phyloP scores from a whole-genome alignment of 148 eudicot species.

The Mesembryanthemum crystallinum region DNA sequence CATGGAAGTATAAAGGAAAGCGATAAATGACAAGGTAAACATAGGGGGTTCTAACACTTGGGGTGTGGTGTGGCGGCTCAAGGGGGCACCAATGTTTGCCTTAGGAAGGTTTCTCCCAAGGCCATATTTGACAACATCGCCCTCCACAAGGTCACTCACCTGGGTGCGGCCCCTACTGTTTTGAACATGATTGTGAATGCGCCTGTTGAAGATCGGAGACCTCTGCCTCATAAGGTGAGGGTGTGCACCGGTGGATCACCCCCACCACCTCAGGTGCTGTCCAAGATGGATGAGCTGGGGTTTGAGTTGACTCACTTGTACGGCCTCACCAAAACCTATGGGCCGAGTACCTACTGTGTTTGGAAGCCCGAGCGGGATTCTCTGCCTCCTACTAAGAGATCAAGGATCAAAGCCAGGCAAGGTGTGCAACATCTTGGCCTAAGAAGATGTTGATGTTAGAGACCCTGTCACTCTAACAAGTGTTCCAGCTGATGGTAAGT shows the following conservation, averaged over 20 bases:
- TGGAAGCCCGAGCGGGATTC: slow-evolving; percentile 42
- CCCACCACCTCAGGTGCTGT: slow-evolving; percentile 42
- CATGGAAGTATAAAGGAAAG: no score
- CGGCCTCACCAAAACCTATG: slow-evolving; percentile 41
- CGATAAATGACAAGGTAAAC: no score
- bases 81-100: slow-evolving; percentile 68
- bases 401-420: slow-evolving; percentile 40
- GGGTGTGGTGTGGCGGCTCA: slow-evolving; percentile 59
- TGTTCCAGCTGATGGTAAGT: slow-evolving; percentile 42
- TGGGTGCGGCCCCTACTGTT: slow-evolving; percentile 59
- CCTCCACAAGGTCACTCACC: slow-evolving; percentile 49
- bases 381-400: slow-evolving; percentile 21
- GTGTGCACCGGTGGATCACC: slow-evolving; percentile 54
- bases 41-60: no score
- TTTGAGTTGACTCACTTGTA: slow-evolving; percentile 32
- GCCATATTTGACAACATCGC: slow-evolving; percentile 38
- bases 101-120: slow-evolving; percentile 41
- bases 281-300: slow-evolving; percentile 31
- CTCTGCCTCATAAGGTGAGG: slow-evolving; percentile 37
- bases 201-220: slow-evolving; percentile 10
- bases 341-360: slow-evolving; percentile 32
- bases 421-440: slow-evolving; percentile 33
- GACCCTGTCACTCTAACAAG: slow-evolving; percentile 28
- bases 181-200: slow-evolving; percentile 47
- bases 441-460: slow-evolving; percentile 33